phyloP scores from a whole-genome alignment of 306 rosid genomes.

The Amphicarpaea edgeworthii region DNA sequence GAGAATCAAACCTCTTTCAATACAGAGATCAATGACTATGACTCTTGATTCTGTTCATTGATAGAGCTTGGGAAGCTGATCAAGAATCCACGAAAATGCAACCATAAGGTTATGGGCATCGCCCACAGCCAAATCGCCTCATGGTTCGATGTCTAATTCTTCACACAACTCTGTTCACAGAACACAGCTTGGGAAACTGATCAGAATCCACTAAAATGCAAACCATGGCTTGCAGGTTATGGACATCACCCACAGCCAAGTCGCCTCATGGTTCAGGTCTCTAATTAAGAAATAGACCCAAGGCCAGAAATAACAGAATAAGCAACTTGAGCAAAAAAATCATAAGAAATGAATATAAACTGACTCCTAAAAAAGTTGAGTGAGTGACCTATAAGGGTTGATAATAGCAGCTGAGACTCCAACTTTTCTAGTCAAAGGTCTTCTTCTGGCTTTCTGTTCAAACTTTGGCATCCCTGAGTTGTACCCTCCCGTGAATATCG shows the following conservation, averaged over 20 bases:
- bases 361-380: no score
- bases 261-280: no score
- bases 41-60: slow-evolving; percentile 82
- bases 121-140: slow-evolving; percentile 95
- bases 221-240: no score
- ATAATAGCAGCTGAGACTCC: slow-evolving; percentile 77
- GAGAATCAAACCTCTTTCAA: slow-evolving; percentile 81
- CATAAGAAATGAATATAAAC: no score
- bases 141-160: slow-evolving; percentile 78
- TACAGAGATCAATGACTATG: slow-evolving; percentile 78
- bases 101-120: slow-evolving; percentile 83
- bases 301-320: not conserved
- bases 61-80: slow-evolving; percentile 89
- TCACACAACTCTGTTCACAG: no score
- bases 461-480: slow-evolving; percentile 56
- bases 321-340: no score
- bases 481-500: slow-evolving; percentile 79
- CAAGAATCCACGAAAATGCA: slow-evolving; percentile 85
- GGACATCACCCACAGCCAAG: no score
- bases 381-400: slow-evolving; percentile 75
- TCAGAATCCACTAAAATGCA: no score
- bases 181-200: no score
- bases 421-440: slow-evolving; percentile 67
- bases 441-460: no score
- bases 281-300: no score